Percentiles rank a stretch among this genome's conserved stretches.
Evolutionary conservation across 768 basidiomycete species (phyloP).

Genomic region (Termitomyces bulborhizus): DNA sequence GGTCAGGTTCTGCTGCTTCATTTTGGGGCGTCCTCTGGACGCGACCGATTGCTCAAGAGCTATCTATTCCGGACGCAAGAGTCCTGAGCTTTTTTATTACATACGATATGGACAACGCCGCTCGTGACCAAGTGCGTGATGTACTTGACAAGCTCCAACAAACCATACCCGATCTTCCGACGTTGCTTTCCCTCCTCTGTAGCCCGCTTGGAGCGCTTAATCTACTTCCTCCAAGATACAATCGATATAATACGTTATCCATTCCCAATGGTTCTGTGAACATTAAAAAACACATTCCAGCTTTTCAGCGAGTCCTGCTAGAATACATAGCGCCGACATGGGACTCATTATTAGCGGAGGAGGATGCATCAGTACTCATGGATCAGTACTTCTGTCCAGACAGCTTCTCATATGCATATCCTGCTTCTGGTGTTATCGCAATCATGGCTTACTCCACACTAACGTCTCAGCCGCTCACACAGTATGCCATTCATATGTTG

Average conservation of each 20-base stretch:
- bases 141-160: constrained; percentile 37
- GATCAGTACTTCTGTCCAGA: constrained; percentile 76
- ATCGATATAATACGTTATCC: constrained; percentile 33
- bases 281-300: constrained; percentile 37
- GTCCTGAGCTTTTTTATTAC: neutral
- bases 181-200: constrained; percentile 50
- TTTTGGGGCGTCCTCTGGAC: neutral
- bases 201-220: constrained; percentile 51
- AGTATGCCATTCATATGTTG: constrained; percentile 48
- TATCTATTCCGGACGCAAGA: neutral
- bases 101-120: constrained; percentile 7
- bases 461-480: constrained; percentile 39
- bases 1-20: no score
- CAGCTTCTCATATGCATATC: constrained; percentile 42
- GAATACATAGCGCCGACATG: constrained; percentile 66
- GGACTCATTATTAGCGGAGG: constrained; percentile 48
- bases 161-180: constrained; percentile 41
- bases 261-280: constrained; percentile 25
- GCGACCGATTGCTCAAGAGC: neutral
- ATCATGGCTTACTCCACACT: constrained; percentile 62
- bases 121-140: constrained; percentile 25
- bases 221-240: constrained; percentile 56
- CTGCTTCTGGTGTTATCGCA: constrained; percentile 47
- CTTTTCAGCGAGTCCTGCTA: constrained; percentile 61
- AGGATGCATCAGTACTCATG: constrained; percentile 37